Conservation (phyloP, 495 filamentous ascomycete species). For the Penicillium flavigenum region DNA sequence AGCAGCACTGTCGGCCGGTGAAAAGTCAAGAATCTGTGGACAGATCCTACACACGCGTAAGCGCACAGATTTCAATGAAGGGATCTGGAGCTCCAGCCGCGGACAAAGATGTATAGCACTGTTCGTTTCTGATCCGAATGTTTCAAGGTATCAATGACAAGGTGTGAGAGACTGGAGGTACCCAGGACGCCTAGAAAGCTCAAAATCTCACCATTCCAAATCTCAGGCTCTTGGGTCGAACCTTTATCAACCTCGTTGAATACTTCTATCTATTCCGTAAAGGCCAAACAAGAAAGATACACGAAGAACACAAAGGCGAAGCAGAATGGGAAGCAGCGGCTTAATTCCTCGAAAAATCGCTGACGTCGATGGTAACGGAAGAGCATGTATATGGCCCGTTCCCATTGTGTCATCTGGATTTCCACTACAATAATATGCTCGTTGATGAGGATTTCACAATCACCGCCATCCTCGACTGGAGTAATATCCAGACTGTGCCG, state of each 20-base stretch:
- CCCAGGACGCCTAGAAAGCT: constrained; percentile 1
- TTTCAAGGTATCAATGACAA: constrained; percentile 13
- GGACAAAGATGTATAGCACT: constrained; percentile 10
- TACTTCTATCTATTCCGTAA: constrained; percentile 11
- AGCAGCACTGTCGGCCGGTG: neutral
- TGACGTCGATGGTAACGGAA: constrained; percentile 13
- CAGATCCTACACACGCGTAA: neutral
- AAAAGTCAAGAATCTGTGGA: neutral
- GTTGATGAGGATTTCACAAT: constrained; percentile 12
- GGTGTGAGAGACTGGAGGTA: constrained; percentile 5
- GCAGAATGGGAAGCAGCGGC: constrained; percentile 5
- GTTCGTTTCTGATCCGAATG: constrained; percentile 1
- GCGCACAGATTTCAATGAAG: neutral
- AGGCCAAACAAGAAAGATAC: constrained; percentile 9
- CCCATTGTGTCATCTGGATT: constrained; percentile 13
- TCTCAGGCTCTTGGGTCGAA: neutral
- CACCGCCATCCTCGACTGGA: constrained; percentile 15
- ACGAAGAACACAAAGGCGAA: constrained; percentile 1
- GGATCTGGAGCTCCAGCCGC: neutral
- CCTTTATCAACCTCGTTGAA: constrained; percentile 8
- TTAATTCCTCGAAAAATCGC: constrained; percentile 12
- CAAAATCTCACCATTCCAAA: neutral
- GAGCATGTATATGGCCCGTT: constrained; percentile 16
- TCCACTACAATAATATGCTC: constrained; percentile 16
- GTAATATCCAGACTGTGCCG: constrained; percentile 15